Evolutionary conservation across 257 asterid genomes (phyloP).

Genomic region (Solanum ossicruentum): DNA sequence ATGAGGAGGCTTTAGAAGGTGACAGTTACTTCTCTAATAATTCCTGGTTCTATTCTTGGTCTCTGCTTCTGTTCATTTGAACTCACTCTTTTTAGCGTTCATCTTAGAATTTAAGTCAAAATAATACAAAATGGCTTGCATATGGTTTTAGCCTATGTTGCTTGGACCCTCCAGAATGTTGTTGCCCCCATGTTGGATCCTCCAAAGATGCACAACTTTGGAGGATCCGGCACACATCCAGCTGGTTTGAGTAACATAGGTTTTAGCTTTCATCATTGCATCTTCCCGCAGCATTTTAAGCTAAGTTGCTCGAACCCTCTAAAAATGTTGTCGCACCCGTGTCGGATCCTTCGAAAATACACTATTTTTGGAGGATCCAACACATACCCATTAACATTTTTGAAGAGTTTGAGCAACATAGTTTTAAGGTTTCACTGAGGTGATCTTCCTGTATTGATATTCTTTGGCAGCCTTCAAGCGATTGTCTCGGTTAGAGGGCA

Average conservation of each 20-base stretch:
- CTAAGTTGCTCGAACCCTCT: not conserved
- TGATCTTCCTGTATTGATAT: not conserved
- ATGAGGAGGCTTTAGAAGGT: slow-evolving; percentile 94
- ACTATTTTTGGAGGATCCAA: not conserved
- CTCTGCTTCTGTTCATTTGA: not conserved
- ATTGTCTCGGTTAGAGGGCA: slow-evolving; percentile 78
- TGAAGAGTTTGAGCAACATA: not conserved
- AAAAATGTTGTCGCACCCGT: not conserved
- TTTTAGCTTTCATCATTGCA: not conserved
- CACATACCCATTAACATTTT: not conserved
- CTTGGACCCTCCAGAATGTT: not conserved
- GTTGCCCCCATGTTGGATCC: not conserved
- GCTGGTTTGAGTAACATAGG: not conserved
- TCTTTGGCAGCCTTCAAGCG: slow-evolving; percentile 73
- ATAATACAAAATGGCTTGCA: not conserved
- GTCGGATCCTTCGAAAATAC: not conserved
- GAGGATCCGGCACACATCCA: not conserved
- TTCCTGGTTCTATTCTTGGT: not conserved
- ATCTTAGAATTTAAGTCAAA: not conserved
- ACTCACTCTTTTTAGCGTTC: not conserved
- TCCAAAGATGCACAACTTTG: not conserved
- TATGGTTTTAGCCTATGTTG: not conserved
- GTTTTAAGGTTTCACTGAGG: not conserved
- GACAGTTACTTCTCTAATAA: not conserved
- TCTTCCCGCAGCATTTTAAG: not conserved